phyloP scores from a whole-genome alignment of 176 grass and related monocot species.

The Neostapfia colusana region DNA sequence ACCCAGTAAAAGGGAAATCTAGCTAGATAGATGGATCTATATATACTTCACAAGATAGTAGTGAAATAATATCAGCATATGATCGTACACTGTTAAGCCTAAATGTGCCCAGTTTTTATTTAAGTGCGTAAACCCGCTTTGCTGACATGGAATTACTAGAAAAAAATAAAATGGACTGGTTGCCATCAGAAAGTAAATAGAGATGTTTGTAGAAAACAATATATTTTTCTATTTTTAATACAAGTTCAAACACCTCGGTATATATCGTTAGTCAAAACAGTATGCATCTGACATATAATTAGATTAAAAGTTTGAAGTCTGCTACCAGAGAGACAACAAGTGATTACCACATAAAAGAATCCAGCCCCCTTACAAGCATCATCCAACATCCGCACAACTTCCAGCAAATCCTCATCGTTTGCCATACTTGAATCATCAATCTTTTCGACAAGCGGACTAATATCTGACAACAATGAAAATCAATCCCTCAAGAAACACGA shows the following conservation, averaged over 20 bases:
- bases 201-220: neutral
- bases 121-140: neutral
- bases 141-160: neutral
- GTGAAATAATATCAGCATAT: neutral
- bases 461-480: constrained; percentile 44
- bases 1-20: neutral
- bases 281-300: neutral
- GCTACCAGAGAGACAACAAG: neutral
- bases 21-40: neutral
- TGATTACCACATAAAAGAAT: constrained; percentile 97
- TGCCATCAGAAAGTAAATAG: neutral
- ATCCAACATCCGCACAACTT: constrained; percentile 63
- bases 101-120: neutral
- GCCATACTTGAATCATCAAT: constrained; percentile 65
- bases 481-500: neutral
- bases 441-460: constrained; percentile 64
- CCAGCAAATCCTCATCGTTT: constrained; percentile 43
- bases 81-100: neutral
- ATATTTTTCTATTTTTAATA: neutral
- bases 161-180: neutral
- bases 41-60: neutral
- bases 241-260: neutral
- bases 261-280: too few species aligned
- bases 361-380: constrained; percentile 75
- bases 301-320: neutral